Conservation (phyloP, 2,329 filamentous ascomycete genomes). For the Lachnellula hyalina region DNA sequence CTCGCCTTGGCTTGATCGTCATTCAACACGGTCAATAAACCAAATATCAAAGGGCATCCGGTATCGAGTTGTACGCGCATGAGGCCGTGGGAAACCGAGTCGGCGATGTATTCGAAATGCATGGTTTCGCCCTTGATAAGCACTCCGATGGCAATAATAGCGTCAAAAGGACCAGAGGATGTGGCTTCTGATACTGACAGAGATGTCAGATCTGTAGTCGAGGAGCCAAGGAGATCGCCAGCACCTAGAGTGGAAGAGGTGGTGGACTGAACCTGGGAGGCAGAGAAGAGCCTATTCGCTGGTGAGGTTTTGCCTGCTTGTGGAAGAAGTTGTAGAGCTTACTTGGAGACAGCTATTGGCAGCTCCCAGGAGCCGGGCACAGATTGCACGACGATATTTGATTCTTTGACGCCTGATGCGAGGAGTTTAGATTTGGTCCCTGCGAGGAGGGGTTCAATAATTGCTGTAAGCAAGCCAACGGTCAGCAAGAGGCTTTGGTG, state of each 20-base stretch:
- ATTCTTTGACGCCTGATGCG: constrained; percentile 73
- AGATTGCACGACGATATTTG: constrained; percentile 83
- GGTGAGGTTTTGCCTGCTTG: constrained; percentile 9
- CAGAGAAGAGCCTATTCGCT: constrained; percentile 68
- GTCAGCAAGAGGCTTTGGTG: neutral
- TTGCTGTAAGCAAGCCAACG: constrained; percentile 41
- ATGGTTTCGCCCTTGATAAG: constrained; percentile 98
- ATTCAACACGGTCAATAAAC: constrained; percentile 79
- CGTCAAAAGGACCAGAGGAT: constrained; percentile 71
- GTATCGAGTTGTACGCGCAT: constrained; percentile 93
- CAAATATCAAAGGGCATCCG: constrained; percentile 86
- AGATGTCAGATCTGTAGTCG: constrained; percentile 60
- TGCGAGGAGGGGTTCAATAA: constrained; percentile 79
- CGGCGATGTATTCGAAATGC: constrained; percentile 99
- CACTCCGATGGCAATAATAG: constrained; percentile 90
- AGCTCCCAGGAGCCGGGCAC: constrained; percentile 95
- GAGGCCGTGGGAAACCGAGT: constrained; percentile 81
- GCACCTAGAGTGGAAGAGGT: constrained; percentile 56
- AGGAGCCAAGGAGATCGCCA: constrained; percentile 69
- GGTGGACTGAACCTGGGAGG: constrained; percentile 77
- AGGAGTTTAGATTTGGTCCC: constrained; percentile 76
- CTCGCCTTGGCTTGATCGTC: constrained; percentile 84
- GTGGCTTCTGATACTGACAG: constrained; percentile 34
- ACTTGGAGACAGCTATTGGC: constrained; percentile 68
- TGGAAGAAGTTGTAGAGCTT: neutral